Conservation (phyloP, 306 rosid species). For the Cucurbita argyrosperma region DNA sequence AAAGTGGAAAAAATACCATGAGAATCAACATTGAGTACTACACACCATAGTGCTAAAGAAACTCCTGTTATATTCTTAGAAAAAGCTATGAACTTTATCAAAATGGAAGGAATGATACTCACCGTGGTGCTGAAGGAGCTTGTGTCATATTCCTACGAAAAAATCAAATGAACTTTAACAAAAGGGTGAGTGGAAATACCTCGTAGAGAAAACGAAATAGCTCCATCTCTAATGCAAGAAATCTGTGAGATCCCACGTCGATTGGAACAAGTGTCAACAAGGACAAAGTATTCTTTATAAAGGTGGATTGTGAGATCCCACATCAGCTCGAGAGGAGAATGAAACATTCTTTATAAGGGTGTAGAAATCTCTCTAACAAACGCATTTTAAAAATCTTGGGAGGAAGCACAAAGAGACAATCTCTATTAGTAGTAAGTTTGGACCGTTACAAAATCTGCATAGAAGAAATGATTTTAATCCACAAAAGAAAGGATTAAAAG, state of each 20-base stretch:
- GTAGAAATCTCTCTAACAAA: too few relatives aligned
- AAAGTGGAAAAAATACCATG: neutral
- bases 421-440: too few relatives aligned
- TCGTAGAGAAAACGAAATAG: neutral
- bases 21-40: neutral
- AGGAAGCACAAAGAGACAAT: too few relatives aligned
- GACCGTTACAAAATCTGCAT: neutral
- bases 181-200: neutral
- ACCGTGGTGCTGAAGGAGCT: neutral
- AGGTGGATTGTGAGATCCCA: too few relatives aligned
- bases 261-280: too few relatives aligned
- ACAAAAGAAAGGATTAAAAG: neutral
- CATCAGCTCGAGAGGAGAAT: too few relatives aligned
- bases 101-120: neutral
- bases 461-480: neutral
- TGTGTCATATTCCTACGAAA: neutral
- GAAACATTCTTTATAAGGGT: too few relatives aligned
- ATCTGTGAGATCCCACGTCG: too few relatives aligned
- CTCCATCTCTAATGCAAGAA: neutral
- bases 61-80: neutral
- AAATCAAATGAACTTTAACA: neutral
- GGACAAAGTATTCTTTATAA: too few relatives aligned
- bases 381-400: too few relatives aligned
- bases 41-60: neutral
- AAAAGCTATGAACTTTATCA: neutral